Conservation (phyloP, 345 rosid species). For the Cardamine chenopodiifolia region DNA sequence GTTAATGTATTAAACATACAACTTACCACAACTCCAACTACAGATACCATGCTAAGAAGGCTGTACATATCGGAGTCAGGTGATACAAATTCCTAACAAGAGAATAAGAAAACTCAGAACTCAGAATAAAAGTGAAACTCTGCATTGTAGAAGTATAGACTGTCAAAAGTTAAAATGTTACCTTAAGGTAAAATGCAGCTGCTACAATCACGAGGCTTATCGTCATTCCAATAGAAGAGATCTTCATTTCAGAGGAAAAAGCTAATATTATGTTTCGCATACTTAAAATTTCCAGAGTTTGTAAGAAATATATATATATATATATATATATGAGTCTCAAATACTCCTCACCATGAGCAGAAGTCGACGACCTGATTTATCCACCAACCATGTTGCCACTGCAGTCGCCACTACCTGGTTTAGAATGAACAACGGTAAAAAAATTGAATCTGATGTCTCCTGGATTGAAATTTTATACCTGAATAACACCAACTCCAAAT, state of each 20-base stretch:
- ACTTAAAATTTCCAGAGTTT: conserved; percentile 1
- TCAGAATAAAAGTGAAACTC: conserved; percentile 20
- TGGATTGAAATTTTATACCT: conserved; percentile 53
- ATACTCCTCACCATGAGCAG: conserved; percentile 69
- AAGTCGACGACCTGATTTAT: conserved; percentile 85
- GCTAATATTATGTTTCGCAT: not conserved
- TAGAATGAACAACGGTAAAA: conserved; percentile 4
- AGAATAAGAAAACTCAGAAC: conserved; percentile 19
- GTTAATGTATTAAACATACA: conserved; percentile 9
- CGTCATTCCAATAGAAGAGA: conserved; percentile 81
- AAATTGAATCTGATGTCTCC: not conserved
- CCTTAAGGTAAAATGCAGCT: conserved; percentile 73
- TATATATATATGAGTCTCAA: not conserved
- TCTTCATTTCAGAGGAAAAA: conserved; percentile 44
- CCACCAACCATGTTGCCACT: conserved; percentile 81
- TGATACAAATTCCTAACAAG: conserved; percentile 56
- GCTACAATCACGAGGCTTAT: conserved; percentile 70
- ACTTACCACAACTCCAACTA: conserved; percentile 92
- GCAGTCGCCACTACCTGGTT: conserved; percentile 82
- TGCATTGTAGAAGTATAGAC: not conserved
- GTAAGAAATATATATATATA: not conserved
- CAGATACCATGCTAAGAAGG: conserved; percentile 68
- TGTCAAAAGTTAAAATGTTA: conserved; percentile 4
- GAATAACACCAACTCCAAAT: conserved; percentile 73
- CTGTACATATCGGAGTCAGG: conserved; percentile 57